Evolutionary conservation across 129 eudicot genomes (phyloP).

Genomic region (carrot (Daucus carota)): DNA sequence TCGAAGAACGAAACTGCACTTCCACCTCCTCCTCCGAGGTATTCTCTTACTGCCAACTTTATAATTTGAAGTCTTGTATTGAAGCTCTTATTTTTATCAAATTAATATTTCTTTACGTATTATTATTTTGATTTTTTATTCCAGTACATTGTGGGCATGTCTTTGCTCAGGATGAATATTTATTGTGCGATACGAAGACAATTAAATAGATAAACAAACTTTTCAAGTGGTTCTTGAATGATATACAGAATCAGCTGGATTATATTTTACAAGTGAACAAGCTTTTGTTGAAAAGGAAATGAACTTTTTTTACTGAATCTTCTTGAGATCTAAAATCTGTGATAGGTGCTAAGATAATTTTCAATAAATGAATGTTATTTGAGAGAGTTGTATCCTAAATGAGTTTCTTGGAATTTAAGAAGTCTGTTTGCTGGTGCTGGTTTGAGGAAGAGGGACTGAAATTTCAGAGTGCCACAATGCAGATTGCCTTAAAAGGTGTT

Average conservation of each 20-base stretch:
- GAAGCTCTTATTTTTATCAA: neutral
- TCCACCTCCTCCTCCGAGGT: conserved; percentile 31
- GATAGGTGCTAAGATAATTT: neutral
- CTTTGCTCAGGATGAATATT: neutral
- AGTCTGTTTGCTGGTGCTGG: neutral
- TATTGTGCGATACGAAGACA: neutral
- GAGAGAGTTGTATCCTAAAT: neutral
- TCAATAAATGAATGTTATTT: neutral
- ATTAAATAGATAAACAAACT: neutral
- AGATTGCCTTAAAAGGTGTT: neutral
- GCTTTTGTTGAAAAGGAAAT: neutral
- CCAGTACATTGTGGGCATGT: neutral
- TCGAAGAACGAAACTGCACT: conserved; percentile 68
- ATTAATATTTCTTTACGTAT: neutral
- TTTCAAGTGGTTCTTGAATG: neutral
- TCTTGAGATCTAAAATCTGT: neutral
- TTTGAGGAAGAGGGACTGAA: neutral
- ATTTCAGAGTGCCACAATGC: neutral
- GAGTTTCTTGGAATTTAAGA: neutral
- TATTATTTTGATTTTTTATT: neutral
- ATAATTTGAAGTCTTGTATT: neutral
- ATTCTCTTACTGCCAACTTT: neutral
- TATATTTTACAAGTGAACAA: neutral
- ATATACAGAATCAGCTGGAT: neutral
- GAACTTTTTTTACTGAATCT: too few relatives aligned